Conservation (phyloP, 768 basidiomycete genomes). For the Mycena crocata region DNA sequence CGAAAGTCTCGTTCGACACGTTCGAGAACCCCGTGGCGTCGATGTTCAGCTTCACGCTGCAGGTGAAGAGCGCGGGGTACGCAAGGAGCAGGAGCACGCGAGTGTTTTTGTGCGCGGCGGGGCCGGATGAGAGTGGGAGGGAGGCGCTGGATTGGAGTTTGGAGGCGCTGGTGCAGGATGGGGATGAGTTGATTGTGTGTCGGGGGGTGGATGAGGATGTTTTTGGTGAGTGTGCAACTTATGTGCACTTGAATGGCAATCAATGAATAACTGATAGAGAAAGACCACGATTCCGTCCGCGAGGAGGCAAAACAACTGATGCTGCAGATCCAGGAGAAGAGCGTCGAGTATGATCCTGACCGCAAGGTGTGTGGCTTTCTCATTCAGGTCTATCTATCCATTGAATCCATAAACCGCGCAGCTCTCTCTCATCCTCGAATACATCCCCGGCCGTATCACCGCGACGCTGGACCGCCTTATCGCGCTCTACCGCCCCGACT, state of each 20-base stretch:
- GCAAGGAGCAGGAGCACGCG: constrained; percentile 79
- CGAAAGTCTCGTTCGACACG: constrained; percentile 88
- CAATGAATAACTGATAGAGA: constrained; percentile 56
- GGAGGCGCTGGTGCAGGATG: constrained; percentile 84
- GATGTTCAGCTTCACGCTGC: constrained; percentile 91
- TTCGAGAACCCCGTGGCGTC: constrained; percentile 84
- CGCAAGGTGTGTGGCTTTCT: constrained; percentile 68
- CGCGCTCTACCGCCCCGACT: constrained; percentile 91
- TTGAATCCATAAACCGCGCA: constrained; percentile 42
- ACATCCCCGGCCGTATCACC: constrained; percentile 91
- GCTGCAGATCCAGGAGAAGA: constrained; percentile 82
- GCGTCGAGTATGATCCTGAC: constrained; percentile 79
- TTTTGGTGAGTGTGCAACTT: constrained; percentile 62
- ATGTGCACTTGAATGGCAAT: neutral
- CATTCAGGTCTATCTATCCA: neutral
- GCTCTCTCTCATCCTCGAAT: constrained; percentile 94
- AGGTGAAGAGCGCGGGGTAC: constrained; percentile 88
- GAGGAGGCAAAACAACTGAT: constrained; percentile 91
- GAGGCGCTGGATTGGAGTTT: constrained; percentile 96
- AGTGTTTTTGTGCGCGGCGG: constrained; percentile 90
- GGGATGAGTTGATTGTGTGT: constrained; percentile 93
- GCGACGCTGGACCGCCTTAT: constrained; percentile 93
- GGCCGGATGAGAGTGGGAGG: constrained; percentile 87
- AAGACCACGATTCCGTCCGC: constrained; percentile 79
- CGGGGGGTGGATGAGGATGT: constrained; percentile 91